Evolutionary conservation across 345 rosid genomes (phyloP), one percentile per base, ranked within the genome.

Genomic region (Ceriops decandra): DNA sequence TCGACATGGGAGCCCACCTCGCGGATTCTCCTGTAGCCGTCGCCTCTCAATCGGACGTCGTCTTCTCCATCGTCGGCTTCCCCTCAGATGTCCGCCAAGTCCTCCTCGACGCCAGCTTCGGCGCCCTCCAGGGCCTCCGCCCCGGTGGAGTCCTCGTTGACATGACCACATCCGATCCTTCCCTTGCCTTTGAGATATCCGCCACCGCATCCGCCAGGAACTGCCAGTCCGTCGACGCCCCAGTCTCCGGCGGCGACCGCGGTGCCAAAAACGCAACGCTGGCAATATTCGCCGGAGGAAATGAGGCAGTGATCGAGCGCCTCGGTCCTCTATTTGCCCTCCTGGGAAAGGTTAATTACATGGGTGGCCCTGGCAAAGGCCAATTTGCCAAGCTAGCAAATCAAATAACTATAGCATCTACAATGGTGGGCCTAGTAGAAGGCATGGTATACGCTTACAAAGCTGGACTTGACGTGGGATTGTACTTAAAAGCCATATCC

Each of bases 131-230:
- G 5, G 92, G 89, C 75, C 97, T 93, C 72, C 81, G 83, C 15
- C 79, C 82, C 24, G 90, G 96, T 7, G 92, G 95, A 13, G 63
- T 93, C 65, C 86, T 93, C 58, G 92, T 93, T 22, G 97, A 93
- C 74, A 91, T 93, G 98, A 93, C 98, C 57, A 93, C 98, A 9
- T 93, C 96, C 7, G 97, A 93, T 60, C 98, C 97, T 60, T 86
- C 93, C 30, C 90, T 93, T 22, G 98, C 98, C 3, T 74, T 70
- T 61, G 97, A 93, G 70, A 84, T 93, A 35, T 72, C 82, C 35
- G 26, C 76, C 56, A 87, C 90, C 0, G 97, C 97, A 7, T 57
- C 83, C 36, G 57, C 80, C 28, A 85, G 71, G 46, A 60, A 66
- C 54, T 93, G 95, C 81, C 79, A 77, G 72, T 74, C 97, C 6